Evolutionary conservation across 805 yeast genomes (phyloP), one percentile per base, ranked within the genome.

Genomic region (Starmera caribaea): DNA sequence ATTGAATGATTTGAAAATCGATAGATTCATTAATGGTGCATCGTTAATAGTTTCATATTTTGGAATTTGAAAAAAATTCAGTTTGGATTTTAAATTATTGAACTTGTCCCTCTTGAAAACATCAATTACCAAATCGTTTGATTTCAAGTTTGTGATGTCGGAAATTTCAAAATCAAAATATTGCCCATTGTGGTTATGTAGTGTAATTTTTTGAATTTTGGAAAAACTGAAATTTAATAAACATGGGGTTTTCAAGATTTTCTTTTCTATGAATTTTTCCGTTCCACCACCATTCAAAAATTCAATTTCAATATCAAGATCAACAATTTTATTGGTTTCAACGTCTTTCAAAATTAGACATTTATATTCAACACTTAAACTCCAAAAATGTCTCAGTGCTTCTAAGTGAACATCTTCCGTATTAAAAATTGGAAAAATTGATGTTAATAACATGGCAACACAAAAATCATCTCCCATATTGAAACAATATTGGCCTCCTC

Each of bases 401-500:
- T 87, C 95, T 39, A 90, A 57, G 53, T 84, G 87, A 16, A 81
- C 75, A 38, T 74, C 76, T n/a, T 62, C 64, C 13, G 54, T 54
- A n/a, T 37, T 35, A 44, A 77, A 79, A 3, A 79, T 66, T 3
- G 97, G 97, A 47, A 86, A 78, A n/a, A 84, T 65, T 0, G 96
- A 71, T 0, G 86, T 72, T 1, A 87, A 61, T 49, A 92, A 66
- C 3, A 81, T 58, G 0, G 89, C 95, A 39, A 79, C 63, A 2
- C 86, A 76, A 50, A 81, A 65, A 40, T 75, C 71, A 3, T 82
- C 73, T 8, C 60, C 49, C 14, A 68, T 71, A 31, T 75, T 69
- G 42, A 92, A 73, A 0, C 95, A 88, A 57, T 77, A 87, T 55
- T 87, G 96, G 0, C 97, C 96, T 2, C 96, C 92, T 0, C 96